Base-by-base conservation (phyloP, 306 rosid genomes). In the Medicago ruthenica region DNA sequence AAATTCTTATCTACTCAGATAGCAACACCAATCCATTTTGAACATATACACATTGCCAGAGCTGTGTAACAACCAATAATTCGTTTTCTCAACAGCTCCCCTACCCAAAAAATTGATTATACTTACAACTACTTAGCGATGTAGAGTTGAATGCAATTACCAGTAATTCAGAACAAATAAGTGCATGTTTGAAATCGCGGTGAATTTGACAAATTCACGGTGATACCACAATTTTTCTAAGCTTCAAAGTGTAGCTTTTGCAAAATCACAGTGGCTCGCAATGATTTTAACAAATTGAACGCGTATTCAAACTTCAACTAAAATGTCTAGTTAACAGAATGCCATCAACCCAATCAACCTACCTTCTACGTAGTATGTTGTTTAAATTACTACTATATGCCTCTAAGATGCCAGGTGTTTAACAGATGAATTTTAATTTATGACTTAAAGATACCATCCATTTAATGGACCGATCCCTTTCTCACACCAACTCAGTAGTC, bases 1-100 rank as follows among this genome's bases (percentile, higher is more conserved):
- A 17, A n/a, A 36, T 67, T 57, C 68, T 67, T 67, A 58, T 77
- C 76, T 17, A 77, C 44, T 47, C 24, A 3, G 58, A 54, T 62
- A 39, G 53, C 42, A 51, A 66, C 67, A 54, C 31, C 55, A 40
- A 55, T 67, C 20, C 70, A 48, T 70, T 62, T 9, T 31, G 2
- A 21, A 13, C 15, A 45, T 45, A 45, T 11, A 5, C 2, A 22
- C 36, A 65, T 65, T 55, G 31, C 45, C 64, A 47, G 67, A 15
- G n/a, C 58, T 9, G 48, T n/a, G 60, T 17, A 59, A 69, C 62
- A 48, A 70, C 18, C 53, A 50, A 50, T 50, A 16, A 50, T 50
- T 66, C 61, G 22, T 57, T 64, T 54, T 40, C 17, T 63, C 68
- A 41, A 47, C 22, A 40, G 37, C 69, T 55, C 6, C 39, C 16